phyloP scores from a whole-genome alignment of 2,329 filamentous ascomycete species.

The Penicillium brevicompactum region DNA sequence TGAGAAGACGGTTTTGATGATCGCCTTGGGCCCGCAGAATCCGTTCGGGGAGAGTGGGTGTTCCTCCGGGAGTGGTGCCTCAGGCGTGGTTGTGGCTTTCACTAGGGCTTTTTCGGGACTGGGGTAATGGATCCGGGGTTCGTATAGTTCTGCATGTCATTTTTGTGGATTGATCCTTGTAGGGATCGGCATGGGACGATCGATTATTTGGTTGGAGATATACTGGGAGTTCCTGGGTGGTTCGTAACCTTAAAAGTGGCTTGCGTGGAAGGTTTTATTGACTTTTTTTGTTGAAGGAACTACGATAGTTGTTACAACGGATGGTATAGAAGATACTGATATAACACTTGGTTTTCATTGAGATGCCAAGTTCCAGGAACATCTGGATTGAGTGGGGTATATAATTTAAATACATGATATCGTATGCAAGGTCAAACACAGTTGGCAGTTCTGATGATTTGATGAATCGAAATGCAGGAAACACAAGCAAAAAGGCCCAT shows the following conservation, averaged over 20 bases:
- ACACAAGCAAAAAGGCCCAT: background rate
- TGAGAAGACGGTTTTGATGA: background rate
- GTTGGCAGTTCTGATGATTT: background rate
- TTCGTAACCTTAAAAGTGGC: too few species aligned
- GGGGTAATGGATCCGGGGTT: background rate
- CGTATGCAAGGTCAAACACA: slow-evolving; percentile 18
- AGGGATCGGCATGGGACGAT: background rate
- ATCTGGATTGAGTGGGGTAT: slow-evolving; percentile 18
- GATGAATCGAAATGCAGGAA: background rate
- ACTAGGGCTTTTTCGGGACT: background rate
- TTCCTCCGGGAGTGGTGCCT: slow-evolving; percentile 8
- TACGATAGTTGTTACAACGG: background rate
- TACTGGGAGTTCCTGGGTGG: background rate
- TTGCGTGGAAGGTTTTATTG: too few species aligned
- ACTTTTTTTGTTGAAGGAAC: background rate
- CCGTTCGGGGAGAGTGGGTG: slow-evolving; percentile 7
- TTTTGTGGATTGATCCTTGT: background rate
- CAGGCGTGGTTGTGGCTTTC: slow-evolving; percentile 3
- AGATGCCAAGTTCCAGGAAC: slow-evolving; percentile 2
- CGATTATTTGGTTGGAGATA: background rate
- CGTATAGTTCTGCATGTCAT: background rate
- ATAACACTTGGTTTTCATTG: background rate
- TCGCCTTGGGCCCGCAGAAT: slow-evolving; percentile 6
- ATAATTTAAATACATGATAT: slow-evolving; percentile 24
- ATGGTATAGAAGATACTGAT: background rate